A percentile compares a stretch with the other conserved stretches of the same genome.
phyloP scores from a whole-genome alignment of 345 rosid species.

The Murraya koenigii region DNA sequence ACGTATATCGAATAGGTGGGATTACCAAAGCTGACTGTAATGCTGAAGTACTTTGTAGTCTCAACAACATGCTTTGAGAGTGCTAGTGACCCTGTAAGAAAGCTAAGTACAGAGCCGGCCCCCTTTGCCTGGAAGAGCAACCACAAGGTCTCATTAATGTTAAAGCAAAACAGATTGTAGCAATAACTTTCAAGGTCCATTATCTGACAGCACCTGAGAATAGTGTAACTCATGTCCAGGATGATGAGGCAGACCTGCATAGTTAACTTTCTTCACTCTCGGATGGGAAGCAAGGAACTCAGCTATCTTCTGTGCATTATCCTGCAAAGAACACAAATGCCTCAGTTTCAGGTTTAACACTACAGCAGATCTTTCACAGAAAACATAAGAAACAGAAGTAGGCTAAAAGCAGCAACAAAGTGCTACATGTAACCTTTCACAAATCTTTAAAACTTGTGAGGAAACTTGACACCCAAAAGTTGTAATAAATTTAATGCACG shows the following conservation, averaged over 20 bases:
- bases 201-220: slow-evolving; percentile 59
- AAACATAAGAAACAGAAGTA: neutral
- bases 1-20: neutral
- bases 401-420: neutral
- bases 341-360: slow-evolving; percentile 1
- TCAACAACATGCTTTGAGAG: slow-evolving; percentile 90
- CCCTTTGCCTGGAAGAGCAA: slow-evolving; percentile 71
- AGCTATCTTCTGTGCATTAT: slow-evolving; percentile 85
- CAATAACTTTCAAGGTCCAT: neutral
- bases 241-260: slow-evolving; percentile 85
- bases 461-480: neutral
- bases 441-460: neutral
- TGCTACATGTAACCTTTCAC: neutral
- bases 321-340: slow-evolving; percentile 37
- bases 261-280: slow-evolving; percentile 73
- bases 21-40: slow-evolving; percentile 96
- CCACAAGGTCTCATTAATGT: neutral
- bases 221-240: slow-evolving; percentile 84
- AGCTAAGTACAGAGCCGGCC: slow-evolving; percentile 95
- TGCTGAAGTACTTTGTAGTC: slow-evolving; percentile 85
- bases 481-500: neutral
- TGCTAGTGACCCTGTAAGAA: slow-evolving; percentile 80
- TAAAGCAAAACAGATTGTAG: neutral
- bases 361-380: neutral
- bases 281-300: slow-evolving; percentile 82